phyloP scores from a whole-genome alignment of 768 basidiomycete species.

The Crassisporium funariophilum region DNA sequence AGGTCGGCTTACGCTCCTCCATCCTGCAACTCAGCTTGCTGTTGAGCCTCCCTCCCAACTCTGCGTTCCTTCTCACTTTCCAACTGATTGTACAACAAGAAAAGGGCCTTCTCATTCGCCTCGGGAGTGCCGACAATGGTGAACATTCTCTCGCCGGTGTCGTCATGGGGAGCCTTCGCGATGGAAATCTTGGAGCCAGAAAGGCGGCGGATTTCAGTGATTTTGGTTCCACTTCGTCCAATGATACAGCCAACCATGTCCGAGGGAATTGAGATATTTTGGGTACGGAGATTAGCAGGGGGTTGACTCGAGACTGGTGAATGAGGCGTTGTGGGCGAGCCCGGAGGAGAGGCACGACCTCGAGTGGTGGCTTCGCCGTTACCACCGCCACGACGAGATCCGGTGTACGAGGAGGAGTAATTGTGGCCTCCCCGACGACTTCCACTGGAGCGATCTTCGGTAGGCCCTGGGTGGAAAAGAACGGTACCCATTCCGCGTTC shows the following conservation, averaged over 20 bases:
- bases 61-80: conserved; percentile 96
- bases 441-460: conserved; percentile 61
- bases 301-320: conserved; percentile 57
- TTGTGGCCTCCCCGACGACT: conserved; percentile 53
- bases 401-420: conserved; percentile 47
- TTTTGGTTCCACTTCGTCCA: conserved; percentile 95
- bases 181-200: conserved; percentile 98
- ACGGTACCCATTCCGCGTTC: conserved; percentile 93
- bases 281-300: conserved; percentile 87
- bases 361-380: conserved; percentile 58
- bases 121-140: conserved; percentile 96
- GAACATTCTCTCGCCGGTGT: conserved; percentile 99
- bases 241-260: conserved; percentile 99
- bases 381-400: conserved; percentile 56
- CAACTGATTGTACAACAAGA: conserved; percentile 94
- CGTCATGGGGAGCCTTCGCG: conserved; percentile 98
- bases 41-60: conserved; percentile 81
- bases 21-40: conserved; percentile 65
- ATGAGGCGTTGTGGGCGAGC: conserved; percentile 44
- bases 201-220: conserved; percentile 97
- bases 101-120: conserved; percentile 97
- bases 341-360: conserved; percentile 52
- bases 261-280: conserved; percentile 98
- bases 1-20: conserved; percentile 20
- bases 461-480: conserved; percentile 92